Conservation (phyloP, 306 rosid species). For the Quercus mongolica region DNA sequence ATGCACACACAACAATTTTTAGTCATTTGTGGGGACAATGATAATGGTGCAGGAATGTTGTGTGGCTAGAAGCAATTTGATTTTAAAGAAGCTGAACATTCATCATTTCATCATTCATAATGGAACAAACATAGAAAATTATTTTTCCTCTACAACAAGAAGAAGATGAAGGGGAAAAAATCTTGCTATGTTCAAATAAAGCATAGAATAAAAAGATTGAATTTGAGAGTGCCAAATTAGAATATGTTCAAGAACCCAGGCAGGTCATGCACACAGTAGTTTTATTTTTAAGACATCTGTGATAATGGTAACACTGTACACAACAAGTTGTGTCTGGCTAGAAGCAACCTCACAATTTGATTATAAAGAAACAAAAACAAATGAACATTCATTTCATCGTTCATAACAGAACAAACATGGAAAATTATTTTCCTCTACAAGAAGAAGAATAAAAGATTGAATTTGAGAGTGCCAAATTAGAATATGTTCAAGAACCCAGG, state of each 20-base stretch:
- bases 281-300: no score
- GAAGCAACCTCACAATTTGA: no score
- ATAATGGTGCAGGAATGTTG: no score
- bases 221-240: not conserved
- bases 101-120: not conserved
- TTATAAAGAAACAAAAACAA: not conserved
- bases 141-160: not conserved
- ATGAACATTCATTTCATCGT: not conserved
- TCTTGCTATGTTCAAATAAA: not conserved
- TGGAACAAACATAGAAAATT: not conserved
- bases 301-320: no score
- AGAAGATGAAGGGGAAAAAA: not conserved
- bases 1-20: no score
- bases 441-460: not conserved
- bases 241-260: constrained; percentile 1
- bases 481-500: constrained; percentile 6
- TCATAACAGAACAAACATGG: no score
- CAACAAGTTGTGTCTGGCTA: no score
- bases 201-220: not conserved
- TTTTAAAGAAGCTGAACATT: not conserved
- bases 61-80: no score
- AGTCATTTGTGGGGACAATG: no score
- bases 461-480: not conserved
- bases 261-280: no score
- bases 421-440: no score